Percentiles rank a stretch among this genome's conserved stretches.
These are phyloP conservation scores for Leishmania martiniquensis DNA, from an alignment of 208 protist genomes.

Conservation along the genomic window DNA sequence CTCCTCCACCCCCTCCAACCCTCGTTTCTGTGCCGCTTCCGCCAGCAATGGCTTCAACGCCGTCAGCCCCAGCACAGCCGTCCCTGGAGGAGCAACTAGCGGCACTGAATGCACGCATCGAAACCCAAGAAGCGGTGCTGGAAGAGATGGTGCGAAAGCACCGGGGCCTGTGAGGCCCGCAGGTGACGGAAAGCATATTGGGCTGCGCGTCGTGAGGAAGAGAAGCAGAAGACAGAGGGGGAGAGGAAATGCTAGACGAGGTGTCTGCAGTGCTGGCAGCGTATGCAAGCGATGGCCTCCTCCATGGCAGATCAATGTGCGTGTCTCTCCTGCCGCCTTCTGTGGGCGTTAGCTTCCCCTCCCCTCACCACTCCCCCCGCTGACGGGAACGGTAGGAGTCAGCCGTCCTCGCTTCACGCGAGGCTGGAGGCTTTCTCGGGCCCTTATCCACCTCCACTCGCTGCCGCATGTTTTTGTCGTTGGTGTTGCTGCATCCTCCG, in stretches of 20 bases:
- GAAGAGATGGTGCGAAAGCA: conserved; percentile 17
- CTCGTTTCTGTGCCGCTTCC: neutral
- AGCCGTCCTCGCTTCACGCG: neutral
- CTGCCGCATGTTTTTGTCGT: neutral
- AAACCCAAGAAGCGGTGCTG: conserved; percentile 30
- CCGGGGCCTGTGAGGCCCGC: neutral
- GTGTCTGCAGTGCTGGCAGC: neutral
- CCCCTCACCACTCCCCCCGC: too few species aligned
- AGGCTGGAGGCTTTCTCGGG: neutral
- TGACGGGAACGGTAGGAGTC: neutral
- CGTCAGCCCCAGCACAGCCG: conserved; percentile 9
- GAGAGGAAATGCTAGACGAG: neutral
- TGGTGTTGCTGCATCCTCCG: too few species aligned
- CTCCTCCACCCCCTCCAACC: conserved; percentile 5
- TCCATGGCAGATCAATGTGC: neutral
- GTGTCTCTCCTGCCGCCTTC: neutral
- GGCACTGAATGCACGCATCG: conserved; percentile 28
- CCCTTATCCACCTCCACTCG: neutral
- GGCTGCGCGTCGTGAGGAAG: neutral
- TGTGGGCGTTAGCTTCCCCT: too few species aligned
- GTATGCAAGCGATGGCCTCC: neutral
- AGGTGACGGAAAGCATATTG: neutral
- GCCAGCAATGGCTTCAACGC: neutral
- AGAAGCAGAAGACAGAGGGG: neutral
- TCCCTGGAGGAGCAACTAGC: conserved; percentile 20